Conservation (phyloP, 2,329 filamentous ascomycete species). For the Aspergillus sp. region DNA sequence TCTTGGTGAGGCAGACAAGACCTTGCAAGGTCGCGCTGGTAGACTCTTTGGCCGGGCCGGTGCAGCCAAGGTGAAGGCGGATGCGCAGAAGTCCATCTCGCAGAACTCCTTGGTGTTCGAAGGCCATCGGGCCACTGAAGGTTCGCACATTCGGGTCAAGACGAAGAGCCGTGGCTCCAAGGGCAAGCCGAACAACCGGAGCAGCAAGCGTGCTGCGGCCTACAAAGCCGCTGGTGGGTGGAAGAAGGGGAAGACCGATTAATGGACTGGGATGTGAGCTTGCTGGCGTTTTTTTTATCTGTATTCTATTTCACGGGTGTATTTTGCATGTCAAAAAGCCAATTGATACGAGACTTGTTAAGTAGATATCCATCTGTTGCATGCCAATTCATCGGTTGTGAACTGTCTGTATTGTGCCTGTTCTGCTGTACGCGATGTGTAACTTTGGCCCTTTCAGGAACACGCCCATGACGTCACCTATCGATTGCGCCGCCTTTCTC, state of each 20-base stretch:
- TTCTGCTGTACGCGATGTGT: neutral
- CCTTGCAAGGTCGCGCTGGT: constrained; percentile 42
- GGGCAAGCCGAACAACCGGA: constrained; percentile 45
- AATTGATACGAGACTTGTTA: neutral
- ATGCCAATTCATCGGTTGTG: neutral
- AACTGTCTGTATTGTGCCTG: neutral
- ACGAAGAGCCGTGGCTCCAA: constrained; percentile 43
- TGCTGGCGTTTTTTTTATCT: neutral
- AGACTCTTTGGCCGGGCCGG: constrained; percentile 43
- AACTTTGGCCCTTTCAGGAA: neutral
- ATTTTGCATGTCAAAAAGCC: neutral
- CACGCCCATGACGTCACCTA: neutral
- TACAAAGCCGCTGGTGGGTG: constrained; percentile 43
- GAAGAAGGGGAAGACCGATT: constrained; percentile 23
- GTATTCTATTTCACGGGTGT: neutral
- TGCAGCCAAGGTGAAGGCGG: constrained; percentile 38
- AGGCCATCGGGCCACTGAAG: constrained; percentile 45
- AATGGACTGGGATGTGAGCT: constrained; percentile 5
- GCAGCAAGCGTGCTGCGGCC: constrained; percentile 45
- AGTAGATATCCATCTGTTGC: neutral
- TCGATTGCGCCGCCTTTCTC: neutral
- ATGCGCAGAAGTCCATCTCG: constrained; percentile 30
- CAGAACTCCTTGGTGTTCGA: constrained; percentile 46
- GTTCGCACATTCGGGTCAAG: constrained; percentile 36
- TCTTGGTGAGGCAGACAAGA: constrained; percentile 33